phyloP scores from a whole-genome alignment of 2,329 filamentous ascomycete genomes.

The Aureobasidium sp. region DNA sequence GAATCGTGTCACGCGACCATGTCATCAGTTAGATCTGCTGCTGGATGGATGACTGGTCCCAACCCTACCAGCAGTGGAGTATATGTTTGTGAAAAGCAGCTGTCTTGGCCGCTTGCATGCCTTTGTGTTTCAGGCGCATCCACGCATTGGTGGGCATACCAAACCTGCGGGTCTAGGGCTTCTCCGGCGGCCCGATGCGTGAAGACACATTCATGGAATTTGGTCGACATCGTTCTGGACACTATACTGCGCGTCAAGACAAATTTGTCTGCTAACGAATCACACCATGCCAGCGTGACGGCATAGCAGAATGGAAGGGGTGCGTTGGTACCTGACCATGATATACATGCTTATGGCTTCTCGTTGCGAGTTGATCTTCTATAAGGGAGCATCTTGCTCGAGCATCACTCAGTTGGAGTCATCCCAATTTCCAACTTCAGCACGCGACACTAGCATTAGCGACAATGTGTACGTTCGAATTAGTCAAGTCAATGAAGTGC shows the following conservation, averaged over 20 bases:
- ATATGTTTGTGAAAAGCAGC: neutral
- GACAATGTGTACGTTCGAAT: slow-evolving; percentile 5
- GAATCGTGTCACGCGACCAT: neutral
- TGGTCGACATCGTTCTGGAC: neutral
- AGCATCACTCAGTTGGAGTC: neutral
- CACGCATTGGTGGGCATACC: neutral
- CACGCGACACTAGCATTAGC: neutral
- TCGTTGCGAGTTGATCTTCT: too few relatives aligned
- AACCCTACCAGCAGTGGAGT: neutral
- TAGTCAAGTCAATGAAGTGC: neutral
- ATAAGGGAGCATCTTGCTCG: neutral
- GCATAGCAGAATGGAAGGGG: neutral
- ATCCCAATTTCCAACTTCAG: neutral
- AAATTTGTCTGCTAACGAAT: neutral
- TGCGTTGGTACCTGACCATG: neutral
- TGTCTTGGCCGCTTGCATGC: neutral
- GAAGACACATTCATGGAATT: neutral
- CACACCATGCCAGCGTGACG: slow-evolving; percentile 8
- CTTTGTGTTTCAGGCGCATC: neutral
- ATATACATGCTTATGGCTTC: neutral
- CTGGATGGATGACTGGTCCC: neutral
- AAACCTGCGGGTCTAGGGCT: neutral
- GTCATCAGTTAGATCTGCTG: neutral
- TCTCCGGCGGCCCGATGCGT: neutral
- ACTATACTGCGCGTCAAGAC: neutral